Percentiles rank a stretch among this genome's conserved stretches.
Conservation (phyloP, 2,329 filamentous ascomycete genomes). For the Clarireedia sp. region DNA sequence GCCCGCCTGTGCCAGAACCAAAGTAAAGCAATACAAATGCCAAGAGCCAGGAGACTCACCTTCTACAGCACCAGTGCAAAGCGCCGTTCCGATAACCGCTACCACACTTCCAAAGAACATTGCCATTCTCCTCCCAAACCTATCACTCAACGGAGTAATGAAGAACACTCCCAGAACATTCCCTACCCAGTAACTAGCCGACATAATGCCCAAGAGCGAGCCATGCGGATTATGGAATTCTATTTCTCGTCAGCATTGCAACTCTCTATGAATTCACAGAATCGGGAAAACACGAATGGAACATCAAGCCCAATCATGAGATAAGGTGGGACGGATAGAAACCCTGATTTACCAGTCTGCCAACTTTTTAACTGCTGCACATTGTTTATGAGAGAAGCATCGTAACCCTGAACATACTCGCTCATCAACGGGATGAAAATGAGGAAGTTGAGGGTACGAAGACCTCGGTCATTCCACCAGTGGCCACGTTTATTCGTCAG, state of each 20-base stretch:
- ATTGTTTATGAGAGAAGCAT: constrained; percentile 15
- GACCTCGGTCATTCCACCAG: constrained; percentile 15
- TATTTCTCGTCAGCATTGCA: background rate
- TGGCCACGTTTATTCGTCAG: constrained; percentile 15
- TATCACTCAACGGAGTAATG: constrained; percentile 11
- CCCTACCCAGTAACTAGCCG: constrained; percentile 17
- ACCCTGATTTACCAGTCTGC: constrained; percentile 9
- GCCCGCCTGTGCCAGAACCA: background rate
- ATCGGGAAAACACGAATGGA: too few species aligned
- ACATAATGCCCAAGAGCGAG: constrained; percentile 13
- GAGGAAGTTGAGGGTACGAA: constrained; percentile 12
- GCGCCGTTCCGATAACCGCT: constrained; percentile 5
- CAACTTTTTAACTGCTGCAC: constrained; percentile 15
- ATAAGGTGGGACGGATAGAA: background rate
- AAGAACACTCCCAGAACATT: constrained; percentile 17
- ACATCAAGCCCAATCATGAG: background rate
- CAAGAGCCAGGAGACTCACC: background rate
- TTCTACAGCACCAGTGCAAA: constrained; percentile 5
- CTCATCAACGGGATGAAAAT: constrained; percentile 18
- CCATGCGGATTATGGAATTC: constrained; percentile 15
- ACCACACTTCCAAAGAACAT: constrained; percentile 8
- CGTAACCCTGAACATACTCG: constrained; percentile 19
- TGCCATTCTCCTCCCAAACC: constrained; percentile 4
- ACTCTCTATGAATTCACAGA: background rate
- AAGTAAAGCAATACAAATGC: background rate